Percentiles rank a stretch among this genome's conserved stretches.
phyloP scores from a whole-genome alignment of 2,329 filamentous ascomycete genomes.

The Nannizziopsis arthrosporioides region DNA sequence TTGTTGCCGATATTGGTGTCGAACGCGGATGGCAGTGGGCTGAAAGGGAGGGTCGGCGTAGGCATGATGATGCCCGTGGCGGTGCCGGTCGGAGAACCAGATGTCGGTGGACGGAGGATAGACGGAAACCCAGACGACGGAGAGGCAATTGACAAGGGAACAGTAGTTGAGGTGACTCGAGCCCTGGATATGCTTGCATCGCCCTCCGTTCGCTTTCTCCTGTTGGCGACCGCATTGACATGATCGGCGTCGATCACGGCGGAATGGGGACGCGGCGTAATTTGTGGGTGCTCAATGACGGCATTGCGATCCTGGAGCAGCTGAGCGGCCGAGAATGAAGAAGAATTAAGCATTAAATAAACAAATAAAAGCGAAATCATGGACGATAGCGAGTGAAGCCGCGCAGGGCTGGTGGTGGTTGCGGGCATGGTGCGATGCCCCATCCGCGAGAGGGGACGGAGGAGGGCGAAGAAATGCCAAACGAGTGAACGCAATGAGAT shows the following conservation, averaged over 20 bases:
- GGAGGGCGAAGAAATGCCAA: not conserved
- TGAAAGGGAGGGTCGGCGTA: conserved; percentile 14
- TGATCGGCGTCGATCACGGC: conserved; percentile 7
- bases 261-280: not conserved
- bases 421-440: not conserved
- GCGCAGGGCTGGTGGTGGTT: not conserved
- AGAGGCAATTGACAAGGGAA: not conserved
- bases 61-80: conserved; percentile 6
- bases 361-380: not conserved
- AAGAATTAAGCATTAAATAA: not conserved
- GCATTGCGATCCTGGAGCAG: not conserved
- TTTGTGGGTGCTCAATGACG: not conserved
- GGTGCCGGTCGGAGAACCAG: not conserved
- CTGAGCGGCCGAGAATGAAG: not conserved
- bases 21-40: conserved; percentile 51
- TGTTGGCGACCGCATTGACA: not conserved
- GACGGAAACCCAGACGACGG: conserved; percentile 1
- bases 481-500: not conserved
- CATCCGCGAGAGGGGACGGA: not conserved
- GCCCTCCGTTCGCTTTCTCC: conserved; percentile 3
- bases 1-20: conserved; percentile 54
- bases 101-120: not conserved
- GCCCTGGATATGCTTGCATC: not conserved
- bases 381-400: not conserved
- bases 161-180: not conserved